These are phyloP conservation scores for Chaetomium cochliodes DNA, from an alignment of 495 filamentous ascomycete genomes.

Conservation along the genomic window DNA sequence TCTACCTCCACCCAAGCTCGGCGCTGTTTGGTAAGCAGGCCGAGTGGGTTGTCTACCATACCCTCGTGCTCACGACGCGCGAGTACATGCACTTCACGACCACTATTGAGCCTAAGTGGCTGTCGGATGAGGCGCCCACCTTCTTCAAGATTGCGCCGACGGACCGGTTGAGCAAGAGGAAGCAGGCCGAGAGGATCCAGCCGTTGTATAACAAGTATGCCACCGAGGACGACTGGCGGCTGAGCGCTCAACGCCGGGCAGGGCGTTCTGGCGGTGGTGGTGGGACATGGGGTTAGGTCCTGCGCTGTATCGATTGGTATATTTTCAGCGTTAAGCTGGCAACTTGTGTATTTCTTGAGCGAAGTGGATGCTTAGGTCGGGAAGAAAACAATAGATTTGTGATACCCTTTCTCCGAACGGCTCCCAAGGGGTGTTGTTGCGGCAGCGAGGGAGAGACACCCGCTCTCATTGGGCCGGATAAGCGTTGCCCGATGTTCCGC, in stretches of 20 bases:
- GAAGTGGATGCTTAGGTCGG: neutral
- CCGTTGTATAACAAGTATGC: slow-evolving; percentile 88
- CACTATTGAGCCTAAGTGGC: slow-evolving; percentile 86
- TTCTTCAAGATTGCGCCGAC: slow-evolving; percentile 98
- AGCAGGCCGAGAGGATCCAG: slow-evolving; percentile 91
- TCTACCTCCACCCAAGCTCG: slow-evolving; percentile 87
- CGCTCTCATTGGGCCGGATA: too few relatives aligned
- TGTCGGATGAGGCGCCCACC: slow-evolving; percentile 88
- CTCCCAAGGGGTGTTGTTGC: neutral
- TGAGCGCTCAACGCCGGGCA: slow-evolving; percentile 83
- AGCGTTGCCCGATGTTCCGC: too few relatives aligned
- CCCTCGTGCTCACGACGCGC: slow-evolving; percentile 84
- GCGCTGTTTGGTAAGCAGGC: slow-evolving; percentile 93
- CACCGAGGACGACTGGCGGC: slow-evolving; percentile 86
- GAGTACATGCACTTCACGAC: slow-evolving; percentile 97
- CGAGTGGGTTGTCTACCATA: slow-evolving; percentile 93
- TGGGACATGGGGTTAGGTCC: slow-evolving; percentile 77
- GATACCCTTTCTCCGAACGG: neutral
- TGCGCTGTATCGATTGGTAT: slow-evolving; percentile 14
- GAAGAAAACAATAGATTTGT: neutral
- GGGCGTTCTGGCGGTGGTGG: slow-evolving; percentile 89
- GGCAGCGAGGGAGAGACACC: neutral
- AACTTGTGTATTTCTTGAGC: neutral
- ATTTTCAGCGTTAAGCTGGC: too few relatives aligned
- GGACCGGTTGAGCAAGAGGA: slow-evolving; percentile 82